A percentile compares a stretch with the other conserved stretches of the same genome.
phyloP scores from a whole-genome alignment of 2,329 filamentous ascomycete genomes.

The Metarhizium sp. region DNA sequence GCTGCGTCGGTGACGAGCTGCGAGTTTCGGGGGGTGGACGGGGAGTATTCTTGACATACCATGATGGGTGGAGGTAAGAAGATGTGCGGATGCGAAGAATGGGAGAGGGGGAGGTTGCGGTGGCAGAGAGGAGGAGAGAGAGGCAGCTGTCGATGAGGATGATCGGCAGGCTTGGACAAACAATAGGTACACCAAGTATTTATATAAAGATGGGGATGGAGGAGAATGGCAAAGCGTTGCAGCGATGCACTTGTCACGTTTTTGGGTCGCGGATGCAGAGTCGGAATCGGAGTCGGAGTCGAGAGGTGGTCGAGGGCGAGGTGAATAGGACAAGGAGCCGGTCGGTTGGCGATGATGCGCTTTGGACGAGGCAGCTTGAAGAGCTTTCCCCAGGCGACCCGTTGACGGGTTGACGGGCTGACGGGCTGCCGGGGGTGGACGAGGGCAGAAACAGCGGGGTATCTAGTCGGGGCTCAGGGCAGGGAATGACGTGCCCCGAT shows the following conservation, averaged over 20 bases:
- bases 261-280: not conserved
- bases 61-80: not conserved
- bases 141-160: constrained; percentile 1
- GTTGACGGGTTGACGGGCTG: too few relatives aligned
- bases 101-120: too few relatives aligned
- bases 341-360: not conserved
- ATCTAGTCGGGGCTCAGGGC: not conserved
- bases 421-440: too few relatives aligned
- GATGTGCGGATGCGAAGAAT: not conserved
- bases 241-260: not conserved
- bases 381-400: not conserved
- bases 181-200: not conserved
- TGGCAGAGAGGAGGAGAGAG: not conserved
- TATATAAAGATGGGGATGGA: not conserved
- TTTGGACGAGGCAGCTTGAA: not conserved
- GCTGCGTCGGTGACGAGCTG: constrained; percentile 4
- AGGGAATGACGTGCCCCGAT: not conserved
- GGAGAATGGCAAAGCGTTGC: not conserved
- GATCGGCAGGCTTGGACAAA: not conserved
- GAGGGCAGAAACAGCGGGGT: not conserved
- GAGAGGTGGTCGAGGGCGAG: not conserved
- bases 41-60: constrained; percentile 6
- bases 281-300: not conserved
- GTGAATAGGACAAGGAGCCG: not conserved
- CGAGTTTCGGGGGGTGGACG: constrained; percentile 2